Percentiles rank a stretch among this genome's conserved stretches.
Conservation (phyloP, 1,139 yeast genomes). For the Suhomyces yuchorum region DNA sequence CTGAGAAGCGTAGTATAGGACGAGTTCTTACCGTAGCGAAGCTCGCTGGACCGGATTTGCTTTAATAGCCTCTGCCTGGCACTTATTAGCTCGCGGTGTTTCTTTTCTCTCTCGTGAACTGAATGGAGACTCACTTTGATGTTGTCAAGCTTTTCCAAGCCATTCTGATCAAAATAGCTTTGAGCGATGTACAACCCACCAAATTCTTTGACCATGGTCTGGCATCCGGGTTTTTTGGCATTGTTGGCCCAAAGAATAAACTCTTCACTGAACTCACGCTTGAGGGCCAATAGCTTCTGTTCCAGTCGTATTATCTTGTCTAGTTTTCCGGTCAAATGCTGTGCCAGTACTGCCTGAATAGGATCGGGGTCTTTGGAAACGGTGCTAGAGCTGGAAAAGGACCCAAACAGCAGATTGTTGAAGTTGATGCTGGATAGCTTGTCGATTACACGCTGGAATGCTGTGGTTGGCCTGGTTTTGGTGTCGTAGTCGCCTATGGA, state of each 20-base stretch:
- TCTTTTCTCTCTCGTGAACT: constrained; percentile 54
- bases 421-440: constrained; percentile 22
- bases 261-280: constrained; percentile 40
- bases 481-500: constrained; percentile 3
- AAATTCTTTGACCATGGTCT: constrained; percentile 42
- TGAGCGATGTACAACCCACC: constrained; percentile 41
- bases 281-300: constrained; percentile 33
- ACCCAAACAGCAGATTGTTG: not conserved
- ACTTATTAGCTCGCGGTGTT: constrained; percentile 39
- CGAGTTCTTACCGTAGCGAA: constrained; percentile 48
- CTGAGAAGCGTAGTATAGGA: constrained; percentile 41
- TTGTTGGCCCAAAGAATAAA: constrained; percentile 42
- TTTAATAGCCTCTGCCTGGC: constrained; percentile 37
- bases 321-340: constrained; percentile 26
- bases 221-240: constrained; percentile 44
- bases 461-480: constrained; percentile 32
- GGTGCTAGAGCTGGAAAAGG: constrained; percentile 1
- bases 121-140: constrained; percentile 44
- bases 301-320: constrained; percentile 37
- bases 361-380: constrained; percentile 3
- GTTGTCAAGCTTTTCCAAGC: constrained; percentile 43
- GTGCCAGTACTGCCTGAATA: constrained; percentile 17
- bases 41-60: constrained; percentile 41
- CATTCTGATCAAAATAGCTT: constrained; percentile 30
- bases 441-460: constrained; percentile 33